Conservation (phyloP, 495 filamentous ascomycete species). For the Aspergillus nidulans region DNA sequence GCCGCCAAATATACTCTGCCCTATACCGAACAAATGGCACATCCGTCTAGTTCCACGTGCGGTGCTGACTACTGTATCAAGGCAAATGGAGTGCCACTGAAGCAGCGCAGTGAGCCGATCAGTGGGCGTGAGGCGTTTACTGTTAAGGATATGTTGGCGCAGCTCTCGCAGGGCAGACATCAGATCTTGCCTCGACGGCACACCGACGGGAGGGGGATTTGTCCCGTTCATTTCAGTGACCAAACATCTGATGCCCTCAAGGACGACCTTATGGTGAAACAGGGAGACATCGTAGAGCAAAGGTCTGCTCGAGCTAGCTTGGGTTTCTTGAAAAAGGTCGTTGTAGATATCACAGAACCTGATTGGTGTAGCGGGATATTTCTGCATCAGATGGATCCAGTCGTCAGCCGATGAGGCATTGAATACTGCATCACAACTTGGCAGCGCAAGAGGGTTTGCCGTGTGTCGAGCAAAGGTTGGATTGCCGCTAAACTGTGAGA, state of each 20-base stretch:
- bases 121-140: background rate
- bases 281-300: background rate
- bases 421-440: background rate
- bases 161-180: background rate
- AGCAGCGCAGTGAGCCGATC: background rate
- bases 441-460: background rate
- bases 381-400: background rate
- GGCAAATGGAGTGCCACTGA: conserved; percentile 5
- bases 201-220: background rate
- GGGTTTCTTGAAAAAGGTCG: background rate
- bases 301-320: background rate
- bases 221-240: background rate
- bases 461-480: conserved; percentile 3
- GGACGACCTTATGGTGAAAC: background rate
- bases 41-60: background rate
- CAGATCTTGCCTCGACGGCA: background rate
- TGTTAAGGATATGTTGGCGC: background rate
- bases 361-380: background rate
- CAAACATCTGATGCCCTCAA: background rate
- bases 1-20: conserved; percentile 2
- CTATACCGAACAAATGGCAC: conserved; percentile 1
- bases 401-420: background rate
- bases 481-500: conserved; percentile 3
- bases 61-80: background rate
- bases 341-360: conserved; percentile 1